A percentile compares a stretch with the other conserved stretches of the same genome.
Evolutionary conservation across 2,329 filamentous ascomycete species (phyloP).

Genomic region (Colletotrichum noveboracense): DNA sequence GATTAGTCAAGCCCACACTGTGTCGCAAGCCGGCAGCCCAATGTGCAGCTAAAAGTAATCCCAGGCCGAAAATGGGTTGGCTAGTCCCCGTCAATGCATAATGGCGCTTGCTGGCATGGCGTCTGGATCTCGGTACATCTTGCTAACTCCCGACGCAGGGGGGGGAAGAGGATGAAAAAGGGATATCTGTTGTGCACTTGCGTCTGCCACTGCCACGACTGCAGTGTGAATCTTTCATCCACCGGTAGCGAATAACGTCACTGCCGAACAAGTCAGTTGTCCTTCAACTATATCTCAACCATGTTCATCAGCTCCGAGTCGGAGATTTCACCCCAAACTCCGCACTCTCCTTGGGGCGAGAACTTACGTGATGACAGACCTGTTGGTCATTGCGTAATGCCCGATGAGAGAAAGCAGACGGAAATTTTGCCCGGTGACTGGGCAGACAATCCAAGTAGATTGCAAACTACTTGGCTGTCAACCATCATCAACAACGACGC

Average conservation of each 20-base stretch:
- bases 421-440: not conserved
- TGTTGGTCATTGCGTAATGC: not conserved
- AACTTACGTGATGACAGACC: constrained; percentile 2
- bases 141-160: not conserved
- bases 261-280: not conserved
- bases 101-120: not conserved
- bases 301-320: not conserved
- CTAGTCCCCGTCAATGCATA: not conserved
- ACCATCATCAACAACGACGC: not conserved
- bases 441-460: not conserved
- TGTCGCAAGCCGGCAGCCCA: not conserved
- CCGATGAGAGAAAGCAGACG: not conserved
- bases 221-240: not conserved
- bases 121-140: not conserved
- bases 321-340: not conserved
- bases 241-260: not conserved
- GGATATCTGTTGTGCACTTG: not conserved
- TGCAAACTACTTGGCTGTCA: not conserved
- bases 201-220: not conserved
- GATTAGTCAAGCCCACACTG: not conserved
- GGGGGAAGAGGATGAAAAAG: not conserved
- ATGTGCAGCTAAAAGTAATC: not conserved
- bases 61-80: not conserved
- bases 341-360: not conserved
- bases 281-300: not conserved